Evolutionary conservation across 2,329 filamentous ascomycete genomes (phyloP), one percentile per base, ranked within the genome.

Genomic region (Stachybotrys chlorohalonatus): DNA sequence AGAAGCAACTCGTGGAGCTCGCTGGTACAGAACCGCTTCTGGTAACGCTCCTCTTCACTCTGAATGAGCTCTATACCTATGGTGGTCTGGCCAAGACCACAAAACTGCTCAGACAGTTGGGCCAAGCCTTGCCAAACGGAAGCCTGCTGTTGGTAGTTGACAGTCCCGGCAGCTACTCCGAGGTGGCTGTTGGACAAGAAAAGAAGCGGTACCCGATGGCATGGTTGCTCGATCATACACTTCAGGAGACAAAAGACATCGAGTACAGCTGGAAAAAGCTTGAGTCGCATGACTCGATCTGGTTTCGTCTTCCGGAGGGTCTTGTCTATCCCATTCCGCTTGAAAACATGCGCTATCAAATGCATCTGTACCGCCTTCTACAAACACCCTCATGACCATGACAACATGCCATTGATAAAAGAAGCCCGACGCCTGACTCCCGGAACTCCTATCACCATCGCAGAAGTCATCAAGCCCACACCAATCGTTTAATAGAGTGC

Each of bases 281-380:
- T 2, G 75, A 87, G 53, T 83, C 83, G 24, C 79, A 91, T 57
- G 90, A 95, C 51, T 91, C 89, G 3, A 73, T 82, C 54, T 97
- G 93, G 93, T 96, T 93, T 71, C 82, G 93, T 48, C 72, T 96
- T 42, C 75, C 80, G 11, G 78, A 82, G 1, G 74, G 70, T 15
- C 70, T 96, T 60, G 75, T 78, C 47, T 97, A 96, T 72, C 87
- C 91, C 7, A 90, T 96, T 63, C 80, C 85, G 52, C 72, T 97
- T 66, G 93, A 97, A 73, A 90, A 96, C 67, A 96, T 96, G 92
- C 84, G 92, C 50, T 96, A 93, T 70, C 93, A 97, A 70, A 77
- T 96, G 62, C 91, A 96, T 73, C 67, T 96, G 15, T 97, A 96
- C 60, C 73, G 74, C 48, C 56, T 70, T 52, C 58, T 60, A 57